Evolutionary conservation across 2,329 filamentous ascomycete species (phyloP), one percentile per base, ranked within the genome.

Genomic region (Cercospora sp.): DNA sequence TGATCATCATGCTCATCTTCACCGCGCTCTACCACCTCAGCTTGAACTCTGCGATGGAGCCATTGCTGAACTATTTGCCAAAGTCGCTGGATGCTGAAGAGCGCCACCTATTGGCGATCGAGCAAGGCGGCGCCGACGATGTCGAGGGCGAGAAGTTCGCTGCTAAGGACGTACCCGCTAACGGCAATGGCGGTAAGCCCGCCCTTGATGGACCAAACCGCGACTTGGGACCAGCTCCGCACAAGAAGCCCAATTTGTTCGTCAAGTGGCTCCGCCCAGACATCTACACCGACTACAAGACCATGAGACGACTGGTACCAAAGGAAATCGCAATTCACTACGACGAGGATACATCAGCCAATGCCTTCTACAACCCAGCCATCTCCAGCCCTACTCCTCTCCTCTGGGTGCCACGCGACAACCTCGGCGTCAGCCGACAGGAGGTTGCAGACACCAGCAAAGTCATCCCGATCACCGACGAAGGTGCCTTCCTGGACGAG

Each of bases 331-430:
- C 85, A 8, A 85, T 88, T 64, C 76, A 85, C 1, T 94, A 95
- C 77, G 77, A 87, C 0, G 82, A 85, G 0, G 84, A 89, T 61
- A 82, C 87, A 1, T 87, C 90, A 76, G 82, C 84, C 10, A 85
- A 91, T 61, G 93, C 91, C 0, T 94, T 92, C 80, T 87, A 87
- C 79, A 89, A 93, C 70, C 92, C 93, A 0, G 86, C 90, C 0
- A 85, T 94, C 76, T 86, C 79, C 26, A 84, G 87, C 69, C 72
- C 84, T 73, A 80, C 86, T 1, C 91, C 91, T 1, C 81, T 92
- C 32, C 83, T 97, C n/a, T 97, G 93, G 93, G 91, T 97, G 65
- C 92, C 93, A 0, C 84, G 87, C 67, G 93, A 97, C 75, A 81
- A 85, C 1, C 86, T 89, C 26, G 91, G 92, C 9, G 87, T 97